A percentile compares a stretch with the other conserved stretches of the same genome.
Evolutionary conservation across 768 basidiomycete species (phyloP).

Genomic region (Trichaptum fuscoviolaceum): DNA sequence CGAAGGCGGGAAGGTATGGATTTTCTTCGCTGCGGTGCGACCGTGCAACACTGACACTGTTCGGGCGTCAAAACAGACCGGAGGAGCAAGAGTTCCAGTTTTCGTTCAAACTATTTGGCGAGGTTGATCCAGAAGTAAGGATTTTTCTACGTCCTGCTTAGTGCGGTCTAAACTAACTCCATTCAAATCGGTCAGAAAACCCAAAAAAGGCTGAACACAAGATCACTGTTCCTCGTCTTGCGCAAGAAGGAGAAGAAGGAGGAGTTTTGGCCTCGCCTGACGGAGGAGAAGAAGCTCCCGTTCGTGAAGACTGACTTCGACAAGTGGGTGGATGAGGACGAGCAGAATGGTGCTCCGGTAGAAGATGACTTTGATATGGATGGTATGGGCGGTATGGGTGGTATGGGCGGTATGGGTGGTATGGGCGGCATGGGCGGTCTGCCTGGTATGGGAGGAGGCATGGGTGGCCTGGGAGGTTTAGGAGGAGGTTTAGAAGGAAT

Average conservation of each 20-base stretch:
- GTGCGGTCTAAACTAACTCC: slow-evolving; percentile 4
- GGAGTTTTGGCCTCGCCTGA: slow-evolving; percentile 92
- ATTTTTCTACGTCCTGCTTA: slow-evolving; percentile 1
- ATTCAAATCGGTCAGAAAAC: slow-evolving; percentile 40
- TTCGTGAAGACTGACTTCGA: slow-evolving; percentile 93
- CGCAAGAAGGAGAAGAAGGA: slow-evolving; percentile 72
- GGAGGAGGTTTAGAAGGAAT: slow-evolving; percentile 24
- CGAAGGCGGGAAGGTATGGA: slow-evolving; percentile 58
- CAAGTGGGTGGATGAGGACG: slow-evolving; percentile 97
- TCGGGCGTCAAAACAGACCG: slow-evolving; percentile 32
- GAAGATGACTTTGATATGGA: slow-evolving; percentile 41
- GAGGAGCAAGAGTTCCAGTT: slow-evolving; percentile 68
- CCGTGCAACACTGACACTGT: neutral
- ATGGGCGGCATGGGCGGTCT: slow-evolving; percentile 50
- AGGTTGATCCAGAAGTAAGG: slow-evolving; percentile 71
- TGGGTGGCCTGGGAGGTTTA: slow-evolving; percentile 42
- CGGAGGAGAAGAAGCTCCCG: slow-evolving; percentile 79
- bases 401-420: slow-evolving; percentile 34
- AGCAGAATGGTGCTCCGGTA: slow-evolving; percentile 64
- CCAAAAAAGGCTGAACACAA: slow-evolving; percentile 54
- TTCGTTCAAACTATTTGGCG: slow-evolving; percentile 67
- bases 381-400: slow-evolving; percentile 29
- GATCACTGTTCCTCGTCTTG: slow-evolving; percentile 61
- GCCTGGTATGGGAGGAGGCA: slow-evolving; percentile 41
- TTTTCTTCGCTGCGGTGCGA: neutral